These are phyloP conservation scores for Papiliotrema fonsecae DNA, from an alignment of 1,284 basidiomycete genomes.

Conservation along the genomic window DNA sequence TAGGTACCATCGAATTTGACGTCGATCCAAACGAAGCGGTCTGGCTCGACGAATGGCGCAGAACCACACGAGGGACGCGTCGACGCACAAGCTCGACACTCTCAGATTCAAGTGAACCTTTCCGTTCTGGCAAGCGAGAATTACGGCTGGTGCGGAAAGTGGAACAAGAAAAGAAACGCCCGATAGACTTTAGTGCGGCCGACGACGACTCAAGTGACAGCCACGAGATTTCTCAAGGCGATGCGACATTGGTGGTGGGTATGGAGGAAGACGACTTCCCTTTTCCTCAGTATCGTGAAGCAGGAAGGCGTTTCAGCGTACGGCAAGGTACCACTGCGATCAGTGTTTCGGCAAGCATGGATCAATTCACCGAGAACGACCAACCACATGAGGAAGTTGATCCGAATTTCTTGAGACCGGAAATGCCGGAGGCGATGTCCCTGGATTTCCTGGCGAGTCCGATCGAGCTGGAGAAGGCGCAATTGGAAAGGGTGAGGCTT, in stretches of 20 bases:
- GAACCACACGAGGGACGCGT: neutral
- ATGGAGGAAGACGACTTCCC: neutral
- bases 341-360: neutral
- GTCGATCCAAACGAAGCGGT: constrained; percentile 35
- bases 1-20: constrained; percentile 47
- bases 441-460: constrained; percentile 34
- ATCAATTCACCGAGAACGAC: neutral
- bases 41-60: constrained; percentile 38
- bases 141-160: constrained; percentile 29
- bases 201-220: neutral
- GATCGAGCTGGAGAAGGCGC: constrained; percentile 17
- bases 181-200: constrained; percentile 2
- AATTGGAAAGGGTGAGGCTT: constrained; percentile 7
- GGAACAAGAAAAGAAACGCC: constrained; percentile 22
- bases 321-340: neutral
- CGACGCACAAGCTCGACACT: constrained; percentile 9
- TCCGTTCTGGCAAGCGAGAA: constrained; percentile 9
- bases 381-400: neutral
- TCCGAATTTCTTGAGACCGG: neutral
- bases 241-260: neutral
- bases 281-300: neutral
- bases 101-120: neutral
- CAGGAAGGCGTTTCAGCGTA: neutral
- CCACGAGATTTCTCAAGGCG: neutral
- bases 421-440: neutral